A percentile compares a stretch with the other conserved stretches of the same genome.
phyloP scores from a whole-genome alignment of 768 basidiomycete genomes.

The Naganishia randhawae region DNA sequence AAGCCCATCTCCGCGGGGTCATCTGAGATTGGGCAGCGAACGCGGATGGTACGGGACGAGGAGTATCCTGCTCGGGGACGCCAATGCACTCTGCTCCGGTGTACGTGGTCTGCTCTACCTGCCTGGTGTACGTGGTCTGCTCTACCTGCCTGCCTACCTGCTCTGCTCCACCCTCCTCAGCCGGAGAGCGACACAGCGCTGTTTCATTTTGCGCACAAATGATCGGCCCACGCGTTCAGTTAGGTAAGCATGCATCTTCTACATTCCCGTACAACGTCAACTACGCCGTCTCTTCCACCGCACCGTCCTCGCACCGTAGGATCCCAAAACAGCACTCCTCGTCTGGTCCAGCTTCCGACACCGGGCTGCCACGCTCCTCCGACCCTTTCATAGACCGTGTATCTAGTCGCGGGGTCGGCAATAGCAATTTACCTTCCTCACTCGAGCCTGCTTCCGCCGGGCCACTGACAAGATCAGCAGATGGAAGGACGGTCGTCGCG shows the following conservation, averaged over 20 bases:
- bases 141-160: too few species aligned
- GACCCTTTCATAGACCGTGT: not conserved
- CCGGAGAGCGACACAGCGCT: too few species aligned
- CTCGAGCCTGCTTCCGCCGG: not conserved
- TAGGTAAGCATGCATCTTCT: too few species aligned
- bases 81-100: too few species aligned
- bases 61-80: not conserved
- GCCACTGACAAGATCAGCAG: not conserved
- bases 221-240: too few species aligned
- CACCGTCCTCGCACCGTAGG: not conserved
- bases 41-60: not conserved
- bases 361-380: not conserved
- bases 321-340: slow-evolving; percentile 19
- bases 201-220: too few species aligned
- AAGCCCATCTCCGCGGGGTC: slow-evolving; percentile 8
- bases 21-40: not conserved
- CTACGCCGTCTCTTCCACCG: too few species aligned
- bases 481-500: not conserved
- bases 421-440: not conserved
- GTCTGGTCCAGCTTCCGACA: not conserved
- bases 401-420: not conserved
- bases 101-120: too few species aligned
- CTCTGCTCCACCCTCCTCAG: too few species aligned
- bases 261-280: too few species aligned
- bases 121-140: too few species aligned